These are phyloP conservation scores for Sporothrix curviconia DNA, from an alignment of 2,329 filamentous ascomycete species.

Conservation along the genomic window DNA sequence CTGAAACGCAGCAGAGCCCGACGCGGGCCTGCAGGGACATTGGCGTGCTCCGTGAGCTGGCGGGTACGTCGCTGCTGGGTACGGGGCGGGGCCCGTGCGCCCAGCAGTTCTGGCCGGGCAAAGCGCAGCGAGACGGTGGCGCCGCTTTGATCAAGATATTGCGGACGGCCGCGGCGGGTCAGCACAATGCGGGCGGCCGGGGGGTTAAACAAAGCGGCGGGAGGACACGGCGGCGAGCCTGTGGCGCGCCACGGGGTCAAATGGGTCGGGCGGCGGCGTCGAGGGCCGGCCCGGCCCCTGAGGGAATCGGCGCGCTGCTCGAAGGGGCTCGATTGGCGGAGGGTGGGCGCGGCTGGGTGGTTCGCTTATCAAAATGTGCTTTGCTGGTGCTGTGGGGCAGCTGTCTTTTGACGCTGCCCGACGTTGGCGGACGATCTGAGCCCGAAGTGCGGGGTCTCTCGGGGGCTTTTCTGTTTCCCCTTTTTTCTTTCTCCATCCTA, in stretches of 20 bases:
- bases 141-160: conserved; percentile 79
- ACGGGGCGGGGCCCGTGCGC: conserved; percentile 67
- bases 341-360: conserved; percentile 83
- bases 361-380: conserved; percentile 97
- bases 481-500: not conserved
- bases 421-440: conserved; percentile 66
- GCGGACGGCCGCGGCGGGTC: conserved; percentile 66
- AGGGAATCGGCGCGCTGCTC: conserved; percentile 35
- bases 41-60: conserved; percentile 82
- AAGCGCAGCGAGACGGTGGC: conserved; percentile 78
- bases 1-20: conserved; percentile 72
- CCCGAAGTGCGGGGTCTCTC: conserved; percentile 62
- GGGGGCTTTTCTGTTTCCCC: not conserved
- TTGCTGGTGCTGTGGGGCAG: conserved; percentile 91
- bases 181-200: no score
- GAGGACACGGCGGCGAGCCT: conserved; percentile 46
- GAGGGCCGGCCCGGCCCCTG: conserved; percentile 6
- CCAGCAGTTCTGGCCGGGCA: conserved; percentile 83
- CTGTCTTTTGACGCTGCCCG: conserved; percentile 85
- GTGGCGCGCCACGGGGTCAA: conserved; percentile 46
- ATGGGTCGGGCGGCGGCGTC: not conserved
- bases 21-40: conserved; percentile 92
- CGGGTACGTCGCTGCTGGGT: conserved; percentile 80
- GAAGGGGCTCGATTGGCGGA: conserved; percentile 61
- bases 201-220: no score